A percentile compares a stretch with the other conserved stretches of the same genome.
These are phyloP conservation scores for Colletotrichum spaethianum DNA, from an alignment of 2,329 filamentous ascomycete genomes.

Conservation along the genomic window DNA sequence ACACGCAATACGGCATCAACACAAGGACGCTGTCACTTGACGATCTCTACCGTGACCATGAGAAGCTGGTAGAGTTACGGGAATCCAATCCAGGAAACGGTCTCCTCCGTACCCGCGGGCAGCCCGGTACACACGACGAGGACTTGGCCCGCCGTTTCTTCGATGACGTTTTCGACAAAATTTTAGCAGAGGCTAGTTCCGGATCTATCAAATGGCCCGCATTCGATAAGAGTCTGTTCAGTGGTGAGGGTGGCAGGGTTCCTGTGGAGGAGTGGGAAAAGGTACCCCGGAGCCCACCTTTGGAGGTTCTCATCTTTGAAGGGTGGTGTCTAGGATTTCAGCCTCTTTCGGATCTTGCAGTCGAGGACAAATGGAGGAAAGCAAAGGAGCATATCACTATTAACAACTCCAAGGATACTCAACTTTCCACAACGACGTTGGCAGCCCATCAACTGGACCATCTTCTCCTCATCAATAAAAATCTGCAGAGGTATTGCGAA, in stretches of 20 bases:
- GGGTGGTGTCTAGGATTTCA: constrained; percentile 41
- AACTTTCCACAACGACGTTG: constrained; percentile 29
- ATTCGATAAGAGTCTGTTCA: constrained; percentile 36
- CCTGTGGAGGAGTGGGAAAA: constrained; percentile 17
- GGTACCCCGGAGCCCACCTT: constrained; percentile 25
- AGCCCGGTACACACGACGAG: constrained; percentile 39
- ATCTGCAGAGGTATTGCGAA: constrained; percentile 35
- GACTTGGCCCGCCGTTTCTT: constrained; percentile 30
- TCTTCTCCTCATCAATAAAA: constrained; percentile 33
- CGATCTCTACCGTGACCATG: constrained; percentile 37
- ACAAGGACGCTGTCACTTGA: constrained; percentile 37
- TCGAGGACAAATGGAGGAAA: constrained; percentile 30
- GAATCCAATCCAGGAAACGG: constrained; percentile 26
- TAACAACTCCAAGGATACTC: not conserved
- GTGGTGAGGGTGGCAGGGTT: constrained; percentile 33
- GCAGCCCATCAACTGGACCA: constrained; percentile 25
- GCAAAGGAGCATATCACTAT: constrained; percentile 8
- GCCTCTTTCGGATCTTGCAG: not conserved
- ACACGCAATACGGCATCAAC: constrained; percentile 29
- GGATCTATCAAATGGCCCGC: constrained; percentile 28
- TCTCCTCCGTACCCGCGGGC: constrained; percentile 30
- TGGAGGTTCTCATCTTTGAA: constrained; percentile 38
- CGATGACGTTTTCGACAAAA: not conserved
- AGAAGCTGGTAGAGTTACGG: constrained; percentile 26
- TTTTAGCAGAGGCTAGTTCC: not conserved